These are phyloP conservation scores for Millerozyma acaciae DNA, from an alignment of 805 yeast species.

Conservation along the genomic window DNA sequence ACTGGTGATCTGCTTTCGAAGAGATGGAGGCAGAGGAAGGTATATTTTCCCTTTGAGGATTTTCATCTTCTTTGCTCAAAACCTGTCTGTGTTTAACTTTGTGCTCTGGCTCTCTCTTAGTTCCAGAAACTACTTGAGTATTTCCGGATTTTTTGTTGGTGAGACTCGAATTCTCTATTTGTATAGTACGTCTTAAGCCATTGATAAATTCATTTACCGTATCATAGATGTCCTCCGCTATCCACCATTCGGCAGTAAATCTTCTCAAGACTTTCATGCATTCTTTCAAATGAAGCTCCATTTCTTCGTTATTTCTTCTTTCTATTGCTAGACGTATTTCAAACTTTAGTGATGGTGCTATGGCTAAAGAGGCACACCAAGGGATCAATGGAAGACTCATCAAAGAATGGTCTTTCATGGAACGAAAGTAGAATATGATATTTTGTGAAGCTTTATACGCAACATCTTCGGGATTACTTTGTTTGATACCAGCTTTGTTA, in stretches of 20 bases:
- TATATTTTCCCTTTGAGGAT: no score
- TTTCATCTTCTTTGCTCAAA: no score
- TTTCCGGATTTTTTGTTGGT: no score
- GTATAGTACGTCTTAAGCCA: no score
- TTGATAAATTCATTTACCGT: conserved; percentile 19
- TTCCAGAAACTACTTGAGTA: no score
- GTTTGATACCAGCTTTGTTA: conserved; percentile 18
- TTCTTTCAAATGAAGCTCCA: conserved; percentile 14
- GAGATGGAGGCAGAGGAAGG: no score
- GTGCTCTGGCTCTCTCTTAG: no score
- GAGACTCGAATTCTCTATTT: no score
- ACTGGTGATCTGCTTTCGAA: no score
- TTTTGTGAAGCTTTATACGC: conserved; percentile 22
- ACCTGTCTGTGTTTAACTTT: no score
- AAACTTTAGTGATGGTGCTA: conserved; percentile 21
- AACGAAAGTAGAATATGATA: conserved; percentile 21
- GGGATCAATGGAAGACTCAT: conserved; percentile 24
- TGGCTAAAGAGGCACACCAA: conserved; percentile 23
- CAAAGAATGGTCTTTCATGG: conserved; percentile 15
- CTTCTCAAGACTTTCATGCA: conserved; percentile 18
- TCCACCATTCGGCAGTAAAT: conserved; percentile 22
- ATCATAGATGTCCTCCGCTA: conserved; percentile 24
- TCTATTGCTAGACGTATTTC: conserved; percentile 11
- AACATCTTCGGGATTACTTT: conserved; percentile 19
- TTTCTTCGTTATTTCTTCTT: conserved; percentile 5